phyloP scores from a whole-genome alignment of 192 early-diverging fungal genomes.

The Mortierella hygrophila region DNA sequence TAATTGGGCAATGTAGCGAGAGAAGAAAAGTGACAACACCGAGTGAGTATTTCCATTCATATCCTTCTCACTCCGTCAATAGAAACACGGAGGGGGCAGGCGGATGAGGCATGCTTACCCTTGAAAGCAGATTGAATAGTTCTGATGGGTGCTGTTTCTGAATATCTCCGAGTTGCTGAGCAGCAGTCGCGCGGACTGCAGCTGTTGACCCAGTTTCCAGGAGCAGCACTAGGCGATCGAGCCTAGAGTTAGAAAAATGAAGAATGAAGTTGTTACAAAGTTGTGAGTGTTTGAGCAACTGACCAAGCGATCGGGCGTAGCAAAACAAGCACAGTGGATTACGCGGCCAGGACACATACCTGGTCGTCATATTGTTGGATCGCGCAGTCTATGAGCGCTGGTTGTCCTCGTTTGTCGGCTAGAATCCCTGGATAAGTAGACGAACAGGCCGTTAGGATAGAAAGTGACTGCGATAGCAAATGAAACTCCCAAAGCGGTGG shows the following conservation, averaged over 20 bases:
- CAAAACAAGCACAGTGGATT: background rate
- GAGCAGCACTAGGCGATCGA: conserved; percentile 94
- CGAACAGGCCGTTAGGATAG: background rate
- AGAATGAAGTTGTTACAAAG: background rate
- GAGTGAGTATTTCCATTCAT: conserved; percentile 21
- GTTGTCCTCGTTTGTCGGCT: background rate
- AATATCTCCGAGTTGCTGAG: conserved; percentile 95
- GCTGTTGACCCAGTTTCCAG: conserved; percentile 95
- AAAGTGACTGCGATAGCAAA: background rate
- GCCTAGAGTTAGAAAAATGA: conserved; percentile 59
- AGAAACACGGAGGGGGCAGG: conserved; percentile 18
- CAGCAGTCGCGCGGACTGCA: conserved; percentile 89
- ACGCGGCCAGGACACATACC: background rate
- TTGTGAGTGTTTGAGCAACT: background rate
- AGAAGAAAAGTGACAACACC: background rate
- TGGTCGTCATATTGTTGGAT: conserved; percentile 1
- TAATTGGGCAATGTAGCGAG: conserved; percentile 40
- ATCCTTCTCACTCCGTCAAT: background rate
- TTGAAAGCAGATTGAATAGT: conserved; percentile 86
- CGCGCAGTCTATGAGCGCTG: conserved; percentile 3
- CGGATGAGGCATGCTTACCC: conserved; percentile 52
- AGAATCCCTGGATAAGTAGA: background rate
- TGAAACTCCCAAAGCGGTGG: background rate
- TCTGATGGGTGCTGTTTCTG: conserved; percentile 95
- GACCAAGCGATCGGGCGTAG: background rate